phyloP scores from a whole-genome alignment of 495 filamentous ascomycete genomes.

The Schizothecium vesticola region DNA sequence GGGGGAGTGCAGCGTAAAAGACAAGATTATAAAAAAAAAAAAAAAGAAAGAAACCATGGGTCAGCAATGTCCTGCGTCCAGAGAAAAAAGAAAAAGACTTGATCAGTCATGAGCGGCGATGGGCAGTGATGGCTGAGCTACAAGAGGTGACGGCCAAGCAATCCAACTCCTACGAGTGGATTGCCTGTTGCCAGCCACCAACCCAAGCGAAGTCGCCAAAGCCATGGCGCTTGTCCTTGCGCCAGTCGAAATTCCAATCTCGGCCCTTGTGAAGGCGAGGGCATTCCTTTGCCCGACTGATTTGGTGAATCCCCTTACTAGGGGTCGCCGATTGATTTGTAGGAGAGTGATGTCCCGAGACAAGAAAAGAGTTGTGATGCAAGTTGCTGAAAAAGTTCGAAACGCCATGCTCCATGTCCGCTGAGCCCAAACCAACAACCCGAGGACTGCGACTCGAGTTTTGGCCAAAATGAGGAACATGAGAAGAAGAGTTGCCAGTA shows the following conservation, averaged over 20 bases:
- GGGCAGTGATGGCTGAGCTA: slow-evolving; percentile 43
- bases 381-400: slow-evolving; percentile 27
- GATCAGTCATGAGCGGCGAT: slow-evolving; percentile 18
- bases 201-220: slow-evolving; percentile 82
- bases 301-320: slow-evolving; percentile 25
- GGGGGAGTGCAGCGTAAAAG: slow-evolving; percentile 14
- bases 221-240: slow-evolving; percentile 57
- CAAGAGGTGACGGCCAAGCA: slow-evolving; percentile 42
- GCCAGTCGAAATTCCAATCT: slow-evolving; percentile 57
- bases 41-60: slow-evolving; percentile 22
- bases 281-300: slow-evolving; percentile 42
- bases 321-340: slow-evolving; percentile 10
- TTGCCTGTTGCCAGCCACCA: slow-evolving; percentile 71
- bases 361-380: slow-evolving; percentile 21
- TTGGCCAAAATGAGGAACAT: slow-evolving; percentile 40
- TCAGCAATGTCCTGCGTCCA: slow-evolving; percentile 24
- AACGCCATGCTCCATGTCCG: slow-evolving; percentile 31
- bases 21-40: slow-evolving; percentile 18
- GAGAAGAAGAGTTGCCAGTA: slow-evolving; percentile 42
- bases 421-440: slow-evolving; percentile 28
- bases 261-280: slow-evolving; percentile 42
- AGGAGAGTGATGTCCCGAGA: slow-evolving; percentile 23
- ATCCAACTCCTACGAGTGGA: slow-evolving; percentile 32
- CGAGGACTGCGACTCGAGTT: slow-evolving; percentile 32
- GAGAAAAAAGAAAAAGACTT: slow-evolving; percentile 9